Base-by-base conservation (phyloP, 1,139 yeast species). In the Pichia sp. region DNA sequence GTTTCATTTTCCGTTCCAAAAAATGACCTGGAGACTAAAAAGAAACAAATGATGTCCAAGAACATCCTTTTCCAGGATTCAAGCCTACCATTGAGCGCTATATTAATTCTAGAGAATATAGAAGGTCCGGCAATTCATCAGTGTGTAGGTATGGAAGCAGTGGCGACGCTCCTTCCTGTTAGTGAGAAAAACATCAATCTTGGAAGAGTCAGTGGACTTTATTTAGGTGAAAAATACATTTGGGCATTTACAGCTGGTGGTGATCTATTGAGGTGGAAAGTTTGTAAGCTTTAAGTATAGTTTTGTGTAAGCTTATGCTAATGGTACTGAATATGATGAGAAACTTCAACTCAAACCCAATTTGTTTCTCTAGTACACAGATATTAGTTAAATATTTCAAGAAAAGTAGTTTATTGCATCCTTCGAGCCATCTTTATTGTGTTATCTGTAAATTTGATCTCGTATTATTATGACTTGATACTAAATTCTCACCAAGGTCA, bases 161-260 rank as follows among this genome's bases (percentile, higher is more conserved):
- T 56, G 18, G 62, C 61, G 3, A 48, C 52, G 4, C 34, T 61
- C 12, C 49, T 51, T 15, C 64, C 66, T 1, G 51, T 62, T 25
- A 52, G 60, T 18, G 57, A 52, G 26, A 54, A 59, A 34, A 52
- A 61, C 36, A 40, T 61, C 10, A 43, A 42, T 11, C 41, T 63
- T 14, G 77, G 79, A 2, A 65, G 74, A 44, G 56, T 74, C 30
- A 66, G 68, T 38, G 71, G 72, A 3, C 56, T 72, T 28, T 61
- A 62, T 44, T 55, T 72, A 32, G 72, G 67, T 36, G 52, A 60
- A 2, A 46, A 48, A 18, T 61, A 59, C 40, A 64, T 75, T 37
- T 75, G 79, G 80, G 67, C 73, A 21, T 71, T 69, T 56, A 68
- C 71, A 3, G 66, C 68, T 38, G 69, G 68, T 34, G 82, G 82